Conservation (phyloP, 2,329 filamentous ascomycete species). For the Trichoderma atroviride region DNA sequence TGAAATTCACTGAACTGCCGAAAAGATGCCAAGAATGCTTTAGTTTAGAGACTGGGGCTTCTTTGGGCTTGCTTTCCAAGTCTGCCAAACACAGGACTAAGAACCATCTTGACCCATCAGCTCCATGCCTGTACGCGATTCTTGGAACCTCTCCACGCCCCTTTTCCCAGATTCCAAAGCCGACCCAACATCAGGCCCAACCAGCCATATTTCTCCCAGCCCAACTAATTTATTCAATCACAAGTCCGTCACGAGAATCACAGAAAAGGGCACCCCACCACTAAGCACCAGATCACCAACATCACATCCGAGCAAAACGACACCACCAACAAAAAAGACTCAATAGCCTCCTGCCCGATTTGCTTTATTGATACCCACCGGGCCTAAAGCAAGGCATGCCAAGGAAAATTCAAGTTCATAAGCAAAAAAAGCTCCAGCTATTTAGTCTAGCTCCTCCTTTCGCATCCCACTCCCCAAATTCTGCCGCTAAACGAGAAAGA, state of each 20-base stretch:
- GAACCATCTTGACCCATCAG: background rate
- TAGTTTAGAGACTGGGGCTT: background rate
- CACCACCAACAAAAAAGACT: background rate
- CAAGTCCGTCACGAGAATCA: background rate
- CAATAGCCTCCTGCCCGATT: background rate
- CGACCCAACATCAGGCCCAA: background rate
- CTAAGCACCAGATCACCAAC: background rate
- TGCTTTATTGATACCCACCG: background rate
- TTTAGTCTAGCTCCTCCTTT: background rate
- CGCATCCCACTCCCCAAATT: background rate
- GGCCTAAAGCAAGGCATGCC: background rate
- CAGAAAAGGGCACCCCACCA: background rate
- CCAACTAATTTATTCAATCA: background rate
- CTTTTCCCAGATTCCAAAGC: background rate
- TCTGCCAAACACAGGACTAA: background rate
- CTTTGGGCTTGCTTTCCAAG: background rate
- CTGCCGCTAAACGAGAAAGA: background rate
- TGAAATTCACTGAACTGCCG: background rate
- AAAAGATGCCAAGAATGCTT: too few species aligned
- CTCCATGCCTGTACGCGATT: background rate
- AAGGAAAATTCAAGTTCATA: background rate
- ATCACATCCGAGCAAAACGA: background rate
- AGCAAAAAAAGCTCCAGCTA: background rate
- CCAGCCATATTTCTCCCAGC: background rate
- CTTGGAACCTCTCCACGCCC: background rate